Conservation (phyloP, 2,329 filamentous ascomycete genomes). For the Penicillium sp. region DNA sequence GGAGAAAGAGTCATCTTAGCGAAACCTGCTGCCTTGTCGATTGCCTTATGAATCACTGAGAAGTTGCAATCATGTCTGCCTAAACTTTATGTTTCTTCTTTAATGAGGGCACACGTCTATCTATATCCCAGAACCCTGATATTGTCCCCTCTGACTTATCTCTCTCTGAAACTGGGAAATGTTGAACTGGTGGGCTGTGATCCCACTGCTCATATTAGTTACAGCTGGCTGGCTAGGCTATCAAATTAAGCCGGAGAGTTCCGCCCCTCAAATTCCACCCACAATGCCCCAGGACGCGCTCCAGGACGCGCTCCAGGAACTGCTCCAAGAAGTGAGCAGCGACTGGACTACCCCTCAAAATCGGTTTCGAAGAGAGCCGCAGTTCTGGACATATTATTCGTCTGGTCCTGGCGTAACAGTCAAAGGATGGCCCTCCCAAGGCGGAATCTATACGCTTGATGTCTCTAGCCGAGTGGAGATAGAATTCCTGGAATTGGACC, state of each 20-base stretch:
- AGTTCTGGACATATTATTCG: background rate
- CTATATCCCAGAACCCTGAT: background rate
- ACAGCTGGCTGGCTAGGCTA: background rate
- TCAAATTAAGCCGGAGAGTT: background rate
- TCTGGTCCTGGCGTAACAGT: background rate
- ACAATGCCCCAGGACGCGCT: background rate
- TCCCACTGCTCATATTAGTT: background rate
- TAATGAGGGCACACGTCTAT: background rate
- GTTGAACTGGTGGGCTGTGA: background rate
- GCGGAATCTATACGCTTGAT: conserved; percentile 1
- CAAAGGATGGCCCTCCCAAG: background rate
- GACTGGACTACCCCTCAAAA: background rate
- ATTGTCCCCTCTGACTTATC: background rate
- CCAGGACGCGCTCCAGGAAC: background rate
- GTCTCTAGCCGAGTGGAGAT: conserved; percentile 1
- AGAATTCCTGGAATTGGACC: conserved; percentile 3
- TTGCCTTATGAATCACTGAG: background rate
- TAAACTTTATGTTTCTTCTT: background rate
- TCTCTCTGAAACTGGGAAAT: conserved; percentile 1
- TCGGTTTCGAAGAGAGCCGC: background rate
- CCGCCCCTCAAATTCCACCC: background rate
- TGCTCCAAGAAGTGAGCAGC: background rate
- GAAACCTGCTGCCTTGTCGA: too few species aligned
- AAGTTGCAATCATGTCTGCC: background rate
- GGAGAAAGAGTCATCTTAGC: too few species aligned